Percentiles rank a stretch among this genome's conserved stretches.
Evolutionary conservation across 352 stramenopile genomes (phyloP).

Genomic region (Detonula confervacea): DNA sequence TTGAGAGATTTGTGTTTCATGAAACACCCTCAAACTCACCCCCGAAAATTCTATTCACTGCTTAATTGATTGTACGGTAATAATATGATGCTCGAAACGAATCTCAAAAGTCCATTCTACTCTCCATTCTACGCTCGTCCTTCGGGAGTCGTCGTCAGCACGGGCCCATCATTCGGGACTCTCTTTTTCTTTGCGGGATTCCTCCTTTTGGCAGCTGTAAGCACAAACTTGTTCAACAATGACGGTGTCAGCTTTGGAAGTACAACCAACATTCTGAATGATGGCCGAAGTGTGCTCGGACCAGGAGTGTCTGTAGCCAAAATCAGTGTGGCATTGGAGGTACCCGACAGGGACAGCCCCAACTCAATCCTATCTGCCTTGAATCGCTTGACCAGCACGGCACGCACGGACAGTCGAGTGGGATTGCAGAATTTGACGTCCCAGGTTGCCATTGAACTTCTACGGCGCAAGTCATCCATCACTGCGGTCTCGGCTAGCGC

Average conservation of each 20-base stretch:
- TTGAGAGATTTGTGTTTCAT: too few relatives aligned
- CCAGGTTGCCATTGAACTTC: constrained; percentile 77
- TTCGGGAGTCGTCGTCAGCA: constrained; percentile 38
- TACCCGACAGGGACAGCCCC: constrained; percentile 66
- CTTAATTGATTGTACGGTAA: too few relatives aligned
- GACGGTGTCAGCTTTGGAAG: constrained; percentile 14
- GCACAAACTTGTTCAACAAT: constrained; percentile 17
- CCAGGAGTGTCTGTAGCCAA: constrained; percentile 63
- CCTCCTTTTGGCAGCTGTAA: constrained; percentile 37
- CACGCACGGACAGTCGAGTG: constrained; percentile 67
- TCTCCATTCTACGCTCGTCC: constrained; percentile 24
- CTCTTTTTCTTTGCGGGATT: constrained; percentile 45
- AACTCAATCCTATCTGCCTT: constrained; percentile 70
- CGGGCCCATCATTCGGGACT: constrained; percentile 32
- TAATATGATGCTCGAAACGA: too few relatives aligned
- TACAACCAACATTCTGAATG: neutral
- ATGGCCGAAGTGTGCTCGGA: constrained; percentile 50
- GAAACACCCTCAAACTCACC: too few relatives aligned
- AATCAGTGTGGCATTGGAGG: constrained; percentile 67
- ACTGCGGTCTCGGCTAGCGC: constrained; percentile 57
- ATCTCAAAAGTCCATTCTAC: constrained; percentile 8
- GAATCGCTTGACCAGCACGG: constrained; percentile 56
- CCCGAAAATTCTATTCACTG: too few relatives aligned
- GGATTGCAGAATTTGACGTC: constrained; percentile 77
- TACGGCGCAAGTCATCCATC: constrained; percentile 73